phyloP scores from a whole-genome alignment of 768 basidiomycete genomes.

The Mycena capillaripes region DNA sequence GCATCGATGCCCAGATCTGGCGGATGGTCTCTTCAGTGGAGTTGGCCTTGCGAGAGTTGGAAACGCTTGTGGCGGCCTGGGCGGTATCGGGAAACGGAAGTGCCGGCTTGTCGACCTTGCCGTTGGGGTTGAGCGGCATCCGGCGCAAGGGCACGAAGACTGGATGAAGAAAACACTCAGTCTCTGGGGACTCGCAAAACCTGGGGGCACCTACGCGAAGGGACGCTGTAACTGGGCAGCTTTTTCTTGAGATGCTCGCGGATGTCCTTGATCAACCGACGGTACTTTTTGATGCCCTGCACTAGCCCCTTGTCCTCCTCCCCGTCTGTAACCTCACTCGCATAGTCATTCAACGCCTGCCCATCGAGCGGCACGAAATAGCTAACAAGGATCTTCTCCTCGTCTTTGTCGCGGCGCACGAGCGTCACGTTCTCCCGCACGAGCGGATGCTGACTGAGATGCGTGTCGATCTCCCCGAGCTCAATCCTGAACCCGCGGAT shows the following conservation, averaged over 20 bases:
- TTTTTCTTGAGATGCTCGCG: slow-evolving; percentile 97
- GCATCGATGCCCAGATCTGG: slow-evolving; percentile 85
- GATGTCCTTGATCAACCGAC: slow-evolving; percentile 92
- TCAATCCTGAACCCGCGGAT: slow-evolving; percentile 99
- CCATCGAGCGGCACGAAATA: slow-evolving; percentile 95
- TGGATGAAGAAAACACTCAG: slow-evolving; percentile 9
- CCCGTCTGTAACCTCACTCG: slow-evolving; percentile 72
- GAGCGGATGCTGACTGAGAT: slow-evolving; percentile 92
- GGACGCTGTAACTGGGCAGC: slow-evolving; percentile 94
- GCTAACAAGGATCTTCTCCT: slow-evolving; percentile 98
- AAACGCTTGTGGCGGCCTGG: slow-evolving; percentile 65
- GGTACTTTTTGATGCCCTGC: slow-evolving; percentile 87
- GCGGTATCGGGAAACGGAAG: slow-evolving; percentile 99
- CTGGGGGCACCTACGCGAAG: slow-evolving; percentile 73
- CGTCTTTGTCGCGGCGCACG: slow-evolving; percentile 97
- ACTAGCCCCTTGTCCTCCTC: slow-evolving; percentile 73
- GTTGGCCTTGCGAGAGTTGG: slow-evolving; percentile 59
- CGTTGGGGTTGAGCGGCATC: slow-evolving; percentile 99
- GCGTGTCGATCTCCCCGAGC: slow-evolving; percentile 96
- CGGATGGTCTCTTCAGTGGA: slow-evolving; percentile 87
- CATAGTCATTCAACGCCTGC: slow-evolving; percentile 74
- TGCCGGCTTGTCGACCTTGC: slow-evolving; percentile 98
- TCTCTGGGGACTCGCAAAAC: slow-evolving; percentile 3
- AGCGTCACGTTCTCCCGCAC: slow-evolving; percentile 99
- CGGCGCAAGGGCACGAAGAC: slow-evolving; percentile 95